phyloP scores from a whole-genome alignment of 2,329 filamentous ascomycete species.

The Xenoacremonium recifei region DNA sequence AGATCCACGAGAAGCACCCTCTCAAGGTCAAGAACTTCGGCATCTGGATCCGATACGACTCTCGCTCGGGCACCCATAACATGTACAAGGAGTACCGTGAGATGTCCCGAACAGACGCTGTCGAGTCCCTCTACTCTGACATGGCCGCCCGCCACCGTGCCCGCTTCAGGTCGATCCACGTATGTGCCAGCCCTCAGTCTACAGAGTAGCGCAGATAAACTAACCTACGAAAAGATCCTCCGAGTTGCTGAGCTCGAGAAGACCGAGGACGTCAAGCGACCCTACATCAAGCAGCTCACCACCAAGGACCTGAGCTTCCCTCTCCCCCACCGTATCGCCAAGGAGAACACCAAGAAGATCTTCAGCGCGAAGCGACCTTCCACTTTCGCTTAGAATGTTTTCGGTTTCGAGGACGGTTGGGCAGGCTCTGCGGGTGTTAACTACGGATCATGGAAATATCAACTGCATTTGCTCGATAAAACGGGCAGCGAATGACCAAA shows the following conservation, averaged over 20 bases:
- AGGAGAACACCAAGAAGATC: slow-evolving; percentile 81
- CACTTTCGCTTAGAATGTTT: slow-evolving; percentile 88
- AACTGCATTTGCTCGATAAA: slow-evolving; percentile 56
- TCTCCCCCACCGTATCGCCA: slow-evolving; percentile 92
- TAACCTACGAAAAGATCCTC: slow-evolving; percentile 67
- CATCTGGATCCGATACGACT: slow-evolving; percentile 99
- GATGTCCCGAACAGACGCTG: slow-evolving; percentile 92
- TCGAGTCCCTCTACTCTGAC: slow-evolving; percentile 97
- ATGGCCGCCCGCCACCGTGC: slow-evolving; percentile 98
- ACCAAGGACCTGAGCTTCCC: slow-evolving; percentile 96
- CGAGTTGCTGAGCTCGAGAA: slow-evolving; percentile 98
- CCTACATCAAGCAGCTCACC: slow-evolving; percentile 99
- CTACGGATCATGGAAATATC: slow-evolving; percentile 60
- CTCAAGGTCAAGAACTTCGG: slow-evolving; percentile 99
- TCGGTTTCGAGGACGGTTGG: slow-evolving; percentile 50
- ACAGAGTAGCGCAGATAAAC: slow-evolving; percentile 4
- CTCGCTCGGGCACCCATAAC: slow-evolving; percentile 99
- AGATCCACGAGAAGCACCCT: slow-evolving; percentile 99
- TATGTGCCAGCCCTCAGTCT: slow-evolving; percentile 48
- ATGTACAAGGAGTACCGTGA: slow-evolving; percentile 99
- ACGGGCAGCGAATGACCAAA: slow-evolving; percentile 46
- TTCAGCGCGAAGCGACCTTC: slow-evolving; percentile 91
- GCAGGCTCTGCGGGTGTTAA: slow-evolving; percentile 60
- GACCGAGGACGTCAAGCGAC: slow-evolving; percentile 90
- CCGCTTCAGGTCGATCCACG: slow-evolving; percentile 97